These are phyloP conservation scores for Leishmania major DNA, from an alignment of 208 protist genomes.

Conservation along the genomic window DNA sequence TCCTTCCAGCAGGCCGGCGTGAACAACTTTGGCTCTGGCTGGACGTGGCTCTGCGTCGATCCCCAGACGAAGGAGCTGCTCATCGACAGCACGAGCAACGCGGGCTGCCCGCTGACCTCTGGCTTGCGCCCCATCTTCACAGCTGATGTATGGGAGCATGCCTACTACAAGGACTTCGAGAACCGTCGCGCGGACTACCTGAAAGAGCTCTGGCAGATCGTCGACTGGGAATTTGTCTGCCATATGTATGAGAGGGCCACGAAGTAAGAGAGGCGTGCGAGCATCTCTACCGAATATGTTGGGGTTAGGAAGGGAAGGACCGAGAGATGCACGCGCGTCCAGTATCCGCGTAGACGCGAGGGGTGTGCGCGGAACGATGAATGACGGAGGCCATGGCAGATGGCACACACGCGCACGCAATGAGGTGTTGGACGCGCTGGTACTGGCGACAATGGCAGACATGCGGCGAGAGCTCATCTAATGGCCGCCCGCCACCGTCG, in stretches of 20 bases:
- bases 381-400: neutral
- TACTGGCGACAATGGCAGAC: neutral
- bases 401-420: neutral
- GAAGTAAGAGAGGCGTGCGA: constrained; percentile 21
- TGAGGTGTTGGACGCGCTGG: neutral
- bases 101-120: constrained; percentile 75
- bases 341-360: neutral
- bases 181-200: constrained; percentile 91
- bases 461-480: neutral
- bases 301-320: neutral
- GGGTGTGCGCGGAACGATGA: no score
- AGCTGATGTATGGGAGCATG: constrained; percentile 94
- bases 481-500: neutral
- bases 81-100: constrained; percentile 93
- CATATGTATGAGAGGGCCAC: constrained; percentile 51
- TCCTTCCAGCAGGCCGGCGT: constrained; percentile 69
- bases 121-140: constrained; percentile 87
- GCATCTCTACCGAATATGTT: neutral
- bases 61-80: constrained; percentile 69
- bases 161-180: constrained; percentile 95
- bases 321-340: neutral
- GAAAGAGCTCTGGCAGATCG: constrained; percentile 86
- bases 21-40: constrained; percentile 95
- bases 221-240: constrained; percentile 91
- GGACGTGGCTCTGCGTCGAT: constrained; percentile 94